Percentiles rank a stretch among this genome's conserved stretches.
Evolutionary conservation across 257 asterid genomes (phyloP).

Genomic region (Vinca minor): DNA sequence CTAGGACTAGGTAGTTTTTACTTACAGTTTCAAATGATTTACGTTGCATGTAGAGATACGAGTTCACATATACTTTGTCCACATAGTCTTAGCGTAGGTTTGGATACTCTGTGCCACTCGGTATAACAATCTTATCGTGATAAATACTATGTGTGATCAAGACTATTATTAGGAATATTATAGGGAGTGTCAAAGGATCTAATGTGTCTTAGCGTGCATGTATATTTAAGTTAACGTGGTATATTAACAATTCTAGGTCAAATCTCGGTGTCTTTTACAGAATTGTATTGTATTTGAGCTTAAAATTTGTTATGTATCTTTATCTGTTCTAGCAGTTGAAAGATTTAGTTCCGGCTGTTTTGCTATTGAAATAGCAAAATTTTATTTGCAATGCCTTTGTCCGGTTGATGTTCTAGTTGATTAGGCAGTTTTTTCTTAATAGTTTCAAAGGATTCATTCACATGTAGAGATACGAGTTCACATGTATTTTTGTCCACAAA

Average conservation of each 20-base stretch:
- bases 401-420: neutral
- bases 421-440: neutral
- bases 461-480: neutral
- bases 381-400: neutral
- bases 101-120: no score
- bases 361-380: neutral
- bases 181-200: no score
- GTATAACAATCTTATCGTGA: no score
- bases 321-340: neutral
- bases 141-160: no score
- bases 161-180: no score
- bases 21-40: neutral
- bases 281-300: neutral
- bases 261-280: neutral
- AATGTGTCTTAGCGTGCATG: neutral
- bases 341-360: no score
- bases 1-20: neutral
- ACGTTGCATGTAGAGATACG: neutral
- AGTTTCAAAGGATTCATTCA: neutral
- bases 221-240: neutral
- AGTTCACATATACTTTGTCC: neutral
- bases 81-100: no score
- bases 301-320: neutral
- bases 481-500: neutral
- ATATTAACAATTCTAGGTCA: neutral